These are phyloP conservation scores for Pythium scleroteichum DNA, from an alignment of 352 stramenopile genomes.

Conservation along the genomic window DNA sequence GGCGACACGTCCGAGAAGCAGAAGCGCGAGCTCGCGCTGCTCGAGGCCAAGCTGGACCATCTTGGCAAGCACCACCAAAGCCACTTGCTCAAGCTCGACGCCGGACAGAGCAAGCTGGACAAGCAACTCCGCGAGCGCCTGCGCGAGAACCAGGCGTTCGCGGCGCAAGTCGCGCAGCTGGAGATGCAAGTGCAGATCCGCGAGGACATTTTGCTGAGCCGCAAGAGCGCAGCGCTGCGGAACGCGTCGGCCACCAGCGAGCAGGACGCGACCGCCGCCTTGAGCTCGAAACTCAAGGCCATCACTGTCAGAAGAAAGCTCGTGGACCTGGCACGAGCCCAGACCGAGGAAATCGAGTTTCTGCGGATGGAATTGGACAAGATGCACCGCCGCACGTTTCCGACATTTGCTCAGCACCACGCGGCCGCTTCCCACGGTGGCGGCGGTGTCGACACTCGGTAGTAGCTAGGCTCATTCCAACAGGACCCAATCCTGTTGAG, in stretches of 20 bases:
- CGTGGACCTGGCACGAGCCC: slow-evolving; percentile 85
- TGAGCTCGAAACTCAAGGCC: slow-evolving; percentile 73
- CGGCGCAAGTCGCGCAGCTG: slow-evolving; percentile 73
- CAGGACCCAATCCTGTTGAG: too few species aligned
- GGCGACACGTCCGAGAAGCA: slow-evolving; percentile 80
- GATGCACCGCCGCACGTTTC: slow-evolving; percentile 91
- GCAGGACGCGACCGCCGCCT: slow-evolving; percentile 4
- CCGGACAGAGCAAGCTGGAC: slow-evolving; percentile 45
- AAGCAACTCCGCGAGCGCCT: slow-evolving; percentile 64
- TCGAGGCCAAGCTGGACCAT: slow-evolving; percentile 75
- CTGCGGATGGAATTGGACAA: slow-evolving; percentile 88
- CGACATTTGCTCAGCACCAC: slow-evolving; percentile 81
- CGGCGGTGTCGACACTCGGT: slow-evolving; percentile 21
- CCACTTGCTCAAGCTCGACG: slow-evolving; percentile 66
- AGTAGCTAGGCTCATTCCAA: background rate
- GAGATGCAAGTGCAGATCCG: slow-evolving; percentile 86
- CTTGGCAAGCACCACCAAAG: slow-evolving; percentile 63
- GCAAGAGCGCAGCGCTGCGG: slow-evolving; percentile 50
- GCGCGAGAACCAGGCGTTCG: slow-evolving; percentile 83
- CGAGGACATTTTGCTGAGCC: slow-evolving; percentile 83
- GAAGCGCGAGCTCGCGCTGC: slow-evolving; percentile 64
- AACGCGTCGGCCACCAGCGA: slow-evolving; percentile 22
- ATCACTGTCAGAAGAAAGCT: slow-evolving; percentile 88
- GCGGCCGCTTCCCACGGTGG: slow-evolving; percentile 27
- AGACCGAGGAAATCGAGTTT: slow-evolving; percentile 92